Percentiles rank a stretch among this genome's conserved stretches.
Evolutionary conservation across 2,329 filamentous ascomycete species (phyloP).

Genomic region (Neocucurbitaria cava): DNA sequence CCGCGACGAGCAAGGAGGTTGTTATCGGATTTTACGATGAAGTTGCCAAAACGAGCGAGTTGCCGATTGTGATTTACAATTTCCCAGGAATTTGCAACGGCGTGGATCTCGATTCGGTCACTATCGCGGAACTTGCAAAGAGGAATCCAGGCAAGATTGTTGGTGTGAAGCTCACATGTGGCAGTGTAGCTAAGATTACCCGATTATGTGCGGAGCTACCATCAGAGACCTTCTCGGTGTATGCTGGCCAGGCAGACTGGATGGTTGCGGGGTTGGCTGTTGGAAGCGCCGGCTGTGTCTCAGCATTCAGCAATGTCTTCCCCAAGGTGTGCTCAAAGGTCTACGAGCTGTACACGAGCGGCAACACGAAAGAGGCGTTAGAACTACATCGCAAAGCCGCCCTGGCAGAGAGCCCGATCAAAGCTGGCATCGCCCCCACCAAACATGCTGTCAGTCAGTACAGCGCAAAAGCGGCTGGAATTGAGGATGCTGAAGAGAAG

Average conservation of each 20-base stretch:
- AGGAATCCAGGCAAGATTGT: conserved; percentile 67
- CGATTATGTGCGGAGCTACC: conserved; percentile 62
- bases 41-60: conserved; percentile 64
- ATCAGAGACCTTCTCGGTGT: conserved; percentile 68
- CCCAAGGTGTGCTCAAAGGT: conserved; percentile 64
- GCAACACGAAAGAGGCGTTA: conserved; percentile 65
- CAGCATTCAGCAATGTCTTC: conserved; percentile 65
- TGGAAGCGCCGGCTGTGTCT: conserved; percentile 63
- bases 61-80: conserved; percentile 76
- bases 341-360: conserved; percentile 67
- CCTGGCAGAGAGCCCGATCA: conserved; percentile 70
- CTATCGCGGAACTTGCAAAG: conserved; percentile 63
- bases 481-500: conserved; percentile 45
- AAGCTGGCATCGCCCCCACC: conserved; percentile 70
- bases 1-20: conserved; percentile 51
- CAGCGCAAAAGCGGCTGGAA: conserved; percentile 65
- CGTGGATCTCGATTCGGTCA: conserved; percentile 71
- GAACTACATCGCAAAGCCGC: conserved; percentile 67
- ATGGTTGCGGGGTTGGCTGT: conserved; percentile 63
- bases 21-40: conserved; percentile 53
- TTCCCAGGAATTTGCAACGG: conserved; percentile 73
- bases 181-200: conserved; percentile 75
- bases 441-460: conserved; percentile 72
- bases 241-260: conserved; percentile 77
- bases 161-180: conserved; percentile 75